Evolutionary conservation across 2,329 filamentous ascomycete species (phyloP).

Genomic region (Volutella citrinella): DNA sequence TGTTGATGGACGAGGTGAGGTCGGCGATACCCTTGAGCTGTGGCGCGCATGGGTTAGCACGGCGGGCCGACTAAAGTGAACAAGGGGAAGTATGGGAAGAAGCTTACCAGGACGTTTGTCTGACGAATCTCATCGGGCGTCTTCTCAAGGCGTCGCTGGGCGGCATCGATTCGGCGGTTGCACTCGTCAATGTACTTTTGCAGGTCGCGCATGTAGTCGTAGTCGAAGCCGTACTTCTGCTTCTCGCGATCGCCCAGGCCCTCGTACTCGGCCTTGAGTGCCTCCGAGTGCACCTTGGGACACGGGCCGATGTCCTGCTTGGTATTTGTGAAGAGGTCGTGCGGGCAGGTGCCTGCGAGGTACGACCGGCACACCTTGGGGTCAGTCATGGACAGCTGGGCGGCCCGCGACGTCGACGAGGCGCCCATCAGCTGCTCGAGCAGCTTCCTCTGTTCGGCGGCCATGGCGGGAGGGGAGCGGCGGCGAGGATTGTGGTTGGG

Average conservation of each 20-base stretch:
- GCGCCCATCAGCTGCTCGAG: constrained; percentile 94
- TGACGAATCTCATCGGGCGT: constrained; percentile 96
- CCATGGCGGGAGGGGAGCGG: constrained; percentile 55
- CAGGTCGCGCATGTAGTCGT: constrained; percentile 94
- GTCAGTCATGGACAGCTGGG: constrained; percentile 85
- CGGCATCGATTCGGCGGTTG: constrained; percentile 87
- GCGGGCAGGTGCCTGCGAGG: constrained; percentile 88
- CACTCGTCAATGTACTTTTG: constrained; percentile 97
- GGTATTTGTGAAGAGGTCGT: constrained; percentile 99
- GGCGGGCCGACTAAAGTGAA: no score
- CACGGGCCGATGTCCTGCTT: constrained; percentile 94
- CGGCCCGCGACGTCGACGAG: constrained; percentile 67
- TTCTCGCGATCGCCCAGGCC: constrained; percentile 67
- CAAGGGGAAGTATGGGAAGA: no score
- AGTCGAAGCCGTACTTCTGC: constrained; percentile 84
- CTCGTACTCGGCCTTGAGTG: constrained; percentile 86
- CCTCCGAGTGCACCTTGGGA: constrained; percentile 82
- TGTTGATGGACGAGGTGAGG: constrained; percentile 72
- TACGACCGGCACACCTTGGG: constrained; percentile 94
- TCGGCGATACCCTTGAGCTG: constrained; percentile 80
- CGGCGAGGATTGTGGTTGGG: background rate
- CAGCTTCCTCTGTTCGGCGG: constrained; percentile 96
- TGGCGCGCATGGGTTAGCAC: no score
- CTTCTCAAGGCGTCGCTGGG: constrained; percentile 90
- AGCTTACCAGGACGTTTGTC: constrained; percentile 73